A percentile compares a stretch with the other conserved stretches of the same genome.
Conservation (phyloP, 1,139 yeast genomes). For the Blastobotrys serpentis region DNA sequence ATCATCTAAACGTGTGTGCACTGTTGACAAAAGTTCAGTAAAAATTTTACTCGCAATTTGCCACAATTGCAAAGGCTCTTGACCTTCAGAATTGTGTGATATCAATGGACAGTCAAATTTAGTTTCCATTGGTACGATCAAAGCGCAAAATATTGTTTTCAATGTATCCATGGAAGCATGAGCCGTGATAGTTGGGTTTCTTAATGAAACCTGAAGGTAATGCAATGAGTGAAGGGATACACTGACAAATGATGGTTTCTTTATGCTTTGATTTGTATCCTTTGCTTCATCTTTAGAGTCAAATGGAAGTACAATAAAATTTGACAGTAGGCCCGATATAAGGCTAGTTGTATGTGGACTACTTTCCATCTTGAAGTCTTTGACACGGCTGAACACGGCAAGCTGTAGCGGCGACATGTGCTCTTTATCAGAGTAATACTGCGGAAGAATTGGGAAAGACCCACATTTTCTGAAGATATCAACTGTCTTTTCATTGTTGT, state of each 20-base stretch:
- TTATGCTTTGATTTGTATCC: conserved; percentile 27
- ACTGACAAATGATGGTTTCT: conserved; percentile 67
- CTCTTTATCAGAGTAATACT: conserved; percentile 35
- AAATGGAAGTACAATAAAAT: conserved; percentile 30
- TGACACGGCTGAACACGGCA: conserved; percentile 31
- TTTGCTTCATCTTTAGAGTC: conserved; percentile 1
- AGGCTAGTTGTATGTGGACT: conserved; percentile 20
- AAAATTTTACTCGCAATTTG: conserved; percentile 33
- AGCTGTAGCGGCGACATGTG: conserved; percentile 37
- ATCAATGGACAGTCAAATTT: conserved; percentile 29
- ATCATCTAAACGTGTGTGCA: conserved; percentile 33
- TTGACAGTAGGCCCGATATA: conserved; percentile 24
- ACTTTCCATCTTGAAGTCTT: conserved; percentile 22
- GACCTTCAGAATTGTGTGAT: conserved; percentile 10
- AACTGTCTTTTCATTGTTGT: conserved; percentile 23
- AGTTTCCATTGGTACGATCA: conserved; percentile 24
- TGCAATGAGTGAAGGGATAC: conserved; percentile 54
- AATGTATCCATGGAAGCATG: conserved; percentile 44
- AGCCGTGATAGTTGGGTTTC: no score
- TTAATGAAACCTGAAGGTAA: conserved; percentile 44
- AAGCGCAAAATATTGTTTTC: conserved; percentile 30
- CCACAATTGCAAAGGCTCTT: conserved; percentile 33
- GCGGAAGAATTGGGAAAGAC: conserved; percentile 33
- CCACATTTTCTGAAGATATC: conserved; percentile 28
- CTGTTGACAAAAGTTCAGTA: background rate